These are phyloP conservation scores for Populus hybrid DNA, from an alignment of 441 rosid genomes.

Conservation along the genomic window DNA sequence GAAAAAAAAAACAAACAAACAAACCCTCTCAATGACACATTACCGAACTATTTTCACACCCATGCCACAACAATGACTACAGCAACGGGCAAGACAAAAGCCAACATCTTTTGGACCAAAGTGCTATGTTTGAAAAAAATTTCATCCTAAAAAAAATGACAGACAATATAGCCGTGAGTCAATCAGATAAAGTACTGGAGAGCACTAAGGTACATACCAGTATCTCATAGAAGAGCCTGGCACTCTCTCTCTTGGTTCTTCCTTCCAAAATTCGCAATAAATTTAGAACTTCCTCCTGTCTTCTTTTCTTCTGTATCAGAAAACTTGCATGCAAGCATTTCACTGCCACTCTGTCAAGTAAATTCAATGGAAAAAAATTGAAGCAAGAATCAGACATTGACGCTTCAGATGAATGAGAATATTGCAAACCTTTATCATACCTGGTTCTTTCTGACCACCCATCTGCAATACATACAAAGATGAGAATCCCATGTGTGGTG, in stretches of 20 bases:
- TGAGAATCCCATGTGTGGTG: conserved; percentile 6
- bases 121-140: too few species aligned
- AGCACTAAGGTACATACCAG: too few species aligned
- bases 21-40: too few species aligned
- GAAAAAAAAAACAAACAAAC: too few species aligned
- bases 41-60: too few species aligned
- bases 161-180: too few species aligned
- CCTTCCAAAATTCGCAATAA: conserved; percentile 32
- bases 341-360: conserved; percentile 44
- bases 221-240: conserved; percentile 78
- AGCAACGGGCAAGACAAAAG: too few species aligned
- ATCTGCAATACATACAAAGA: conserved; percentile 38
- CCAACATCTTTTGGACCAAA: too few species aligned
- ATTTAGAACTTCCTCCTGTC: conserved; percentile 51
- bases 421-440: conserved; percentile 30
- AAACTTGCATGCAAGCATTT: conserved; percentile 48
- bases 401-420: conserved; percentile 7
- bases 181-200: too few species aligned
- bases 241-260: conserved; percentile 18
- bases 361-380: conserved; percentile 2
- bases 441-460: conserved; percentile 66
- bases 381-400: not conserved
- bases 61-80: too few species aligned
- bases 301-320: conserved; percentile 29
- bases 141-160: too few species aligned